Percentiles rank a stretch among this genome's conserved stretches.
Evolutionary conservation across 305 asterid genomes (phyloP).

Genomic region (Solanum hybrid): DNA sequence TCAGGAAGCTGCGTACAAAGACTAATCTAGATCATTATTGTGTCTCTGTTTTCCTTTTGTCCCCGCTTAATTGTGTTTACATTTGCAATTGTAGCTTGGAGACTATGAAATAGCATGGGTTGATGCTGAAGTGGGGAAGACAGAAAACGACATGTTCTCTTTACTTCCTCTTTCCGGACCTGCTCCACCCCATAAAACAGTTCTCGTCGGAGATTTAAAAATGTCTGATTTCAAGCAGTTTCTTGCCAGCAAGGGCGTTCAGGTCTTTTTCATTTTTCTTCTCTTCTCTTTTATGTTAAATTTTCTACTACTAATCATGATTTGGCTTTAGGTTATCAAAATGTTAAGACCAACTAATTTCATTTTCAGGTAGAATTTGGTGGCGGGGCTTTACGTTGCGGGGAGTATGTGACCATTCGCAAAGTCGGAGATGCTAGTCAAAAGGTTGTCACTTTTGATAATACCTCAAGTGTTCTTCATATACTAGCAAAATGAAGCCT

Average conservation of each 20-base stretch:
- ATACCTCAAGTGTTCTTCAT: neutral
- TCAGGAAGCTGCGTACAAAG: neutral
- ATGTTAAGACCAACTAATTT: neutral
- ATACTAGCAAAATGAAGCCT: neutral
- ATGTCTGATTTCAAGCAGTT: slow-evolving; percentile 95
- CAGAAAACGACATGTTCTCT: slow-evolving; percentile 56
- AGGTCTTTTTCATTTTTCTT: slow-evolving; percentile 30
- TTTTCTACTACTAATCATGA: neutral
- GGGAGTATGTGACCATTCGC: slow-evolving; percentile 81
- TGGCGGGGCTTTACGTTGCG: slow-evolving; percentile 85
- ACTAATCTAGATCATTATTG: neutral
- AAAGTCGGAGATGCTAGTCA: slow-evolving; percentile 92
- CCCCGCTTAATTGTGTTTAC: neutral
- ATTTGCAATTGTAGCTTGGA: slow-evolving; percentile 55
- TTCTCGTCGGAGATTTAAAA: slow-evolving; percentile 87
- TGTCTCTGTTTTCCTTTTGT: neutral
- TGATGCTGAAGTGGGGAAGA: slow-evolving; percentile 86
- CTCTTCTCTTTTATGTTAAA: neutral
- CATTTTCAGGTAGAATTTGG: slow-evolving; percentile 67
- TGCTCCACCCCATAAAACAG: slow-evolving; percentile 85
- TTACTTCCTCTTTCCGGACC: slow-evolving; percentile 66
- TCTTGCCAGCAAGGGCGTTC: slow-evolving; percentile 84
- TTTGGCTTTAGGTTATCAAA: neutral
- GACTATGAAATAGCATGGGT: slow-evolving; percentile 95
- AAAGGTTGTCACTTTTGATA: slow-evolving; percentile 43